Conservation (phyloP, 345 rosid genomes). For the Brassica carinata region DNA sequence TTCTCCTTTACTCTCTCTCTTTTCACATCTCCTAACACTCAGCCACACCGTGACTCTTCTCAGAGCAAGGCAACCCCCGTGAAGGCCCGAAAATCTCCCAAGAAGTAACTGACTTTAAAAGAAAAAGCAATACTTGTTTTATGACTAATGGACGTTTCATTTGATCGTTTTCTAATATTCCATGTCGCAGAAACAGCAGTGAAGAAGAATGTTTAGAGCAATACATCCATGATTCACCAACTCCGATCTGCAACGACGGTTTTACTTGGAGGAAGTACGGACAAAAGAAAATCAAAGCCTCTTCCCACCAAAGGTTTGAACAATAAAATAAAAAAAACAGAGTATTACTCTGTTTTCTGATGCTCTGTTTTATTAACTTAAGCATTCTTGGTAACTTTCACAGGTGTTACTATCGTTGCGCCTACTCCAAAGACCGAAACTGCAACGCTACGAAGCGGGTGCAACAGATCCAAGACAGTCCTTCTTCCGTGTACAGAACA, state of each 20-base stretch:
- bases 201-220: background rate
- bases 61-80: background rate
- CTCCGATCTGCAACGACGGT: constrained; percentile 27
- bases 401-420: constrained; percentile 50
- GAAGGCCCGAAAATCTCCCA: background rate
- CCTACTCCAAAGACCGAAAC: constrained; percentile 40
- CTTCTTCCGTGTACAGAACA: constrained; percentile 29
- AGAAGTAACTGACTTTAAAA: background rate
- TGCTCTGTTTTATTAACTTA: too few species aligned
- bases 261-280: constrained; percentile 56
- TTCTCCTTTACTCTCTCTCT: constrained; percentile 8
- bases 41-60: background rate
- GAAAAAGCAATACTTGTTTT: too few species aligned
- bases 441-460: constrained; percentile 54
- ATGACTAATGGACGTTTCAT: background rate
- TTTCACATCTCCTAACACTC: background rate
- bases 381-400: background rate
- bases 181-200: background rate
- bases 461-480: constrained; percentile 35
- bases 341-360: background rate
- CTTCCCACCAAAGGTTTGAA: constrained; percentile 37
- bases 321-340: background rate
- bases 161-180: background rate
- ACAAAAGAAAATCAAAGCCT: constrained; percentile 43
- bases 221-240: background rate